These are phyloP conservation scores for Cladophialophora yegresii DNA, from an alignment of 2,329 filamentous ascomycete genomes.

Conservation along the genomic window DNA sequence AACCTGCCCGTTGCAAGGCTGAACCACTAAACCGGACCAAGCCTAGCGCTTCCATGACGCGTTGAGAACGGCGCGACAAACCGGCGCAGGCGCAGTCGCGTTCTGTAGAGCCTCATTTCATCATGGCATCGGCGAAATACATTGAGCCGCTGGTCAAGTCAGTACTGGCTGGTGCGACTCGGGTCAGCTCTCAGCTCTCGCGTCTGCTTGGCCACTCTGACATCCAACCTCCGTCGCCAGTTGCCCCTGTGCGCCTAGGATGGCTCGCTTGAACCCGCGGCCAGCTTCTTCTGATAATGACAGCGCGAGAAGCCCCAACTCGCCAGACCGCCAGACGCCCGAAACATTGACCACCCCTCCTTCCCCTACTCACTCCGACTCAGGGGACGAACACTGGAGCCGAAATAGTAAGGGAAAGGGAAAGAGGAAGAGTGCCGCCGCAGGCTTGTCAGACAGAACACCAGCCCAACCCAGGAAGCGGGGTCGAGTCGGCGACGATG, in stretches of 20 bases:
- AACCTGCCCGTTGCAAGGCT: not conserved
- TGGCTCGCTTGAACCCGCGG: slow-evolving; percentile 32
- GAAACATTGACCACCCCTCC: slow-evolving; percentile 11
- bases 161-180: not conserved
- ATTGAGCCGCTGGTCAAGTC: not conserved
- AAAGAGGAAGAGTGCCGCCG: slow-evolving; percentile 49
- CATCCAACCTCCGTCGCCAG: not conserved
- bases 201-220: not conserved
- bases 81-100: not conserved
- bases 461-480: slow-evolving; percentile 47
- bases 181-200: not conserved
- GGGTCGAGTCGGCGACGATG: slow-evolving; percentile 43
- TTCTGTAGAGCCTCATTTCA: not conserved
- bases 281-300: slow-evolving; percentile 47
- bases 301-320: slow-evolving; percentile 38
- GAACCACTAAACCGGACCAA: not conserved
- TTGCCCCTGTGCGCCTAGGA: slow-evolving; percentile 21
- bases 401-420: slow-evolving; percentile 43
- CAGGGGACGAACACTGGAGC: slow-evolving; percentile 48
- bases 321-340: slow-evolving; percentile 22
- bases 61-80: slow-evolving; percentile 4
- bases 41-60: slow-evolving; percentile 2
- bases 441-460: slow-evolving; percentile 15
- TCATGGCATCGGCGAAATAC: not conserved
- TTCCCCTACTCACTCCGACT: slow-evolving; percentile 51